Base-by-base conservation (phyloP, 179 eudicot genomes). In the Gypsophila paniculata region DNA sequence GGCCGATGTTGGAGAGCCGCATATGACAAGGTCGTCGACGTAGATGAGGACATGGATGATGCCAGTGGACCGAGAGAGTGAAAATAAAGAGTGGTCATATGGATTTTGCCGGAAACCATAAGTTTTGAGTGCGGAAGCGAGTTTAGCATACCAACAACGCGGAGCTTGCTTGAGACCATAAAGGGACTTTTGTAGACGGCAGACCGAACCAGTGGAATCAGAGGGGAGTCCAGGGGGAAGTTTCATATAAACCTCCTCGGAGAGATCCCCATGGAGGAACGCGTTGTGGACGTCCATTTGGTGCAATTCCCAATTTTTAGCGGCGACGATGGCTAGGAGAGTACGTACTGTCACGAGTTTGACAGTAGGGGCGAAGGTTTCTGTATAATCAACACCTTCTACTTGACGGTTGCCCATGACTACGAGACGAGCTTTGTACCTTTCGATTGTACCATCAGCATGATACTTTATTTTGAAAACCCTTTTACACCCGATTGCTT, bases 381-480 rank as follows among this genome's bases (percentile, higher is more conserved):
- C n/a, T 3, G 22, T 66, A 0, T 44, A 42, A 46, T 66, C 55
- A 7, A 63, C 36, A 2, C 49, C 70, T 11, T 9, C 70, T 13
- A 66, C 13, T 26, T 67, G 70, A 14, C 22, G 55, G 21, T 42
- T 46, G 15, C 18, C 36, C 34, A 4, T 9, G 25, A 6, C 13
- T 7, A 66, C 70, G 34, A 66, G 10, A 0, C 36, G 19, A 0
- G 54, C 55, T 11, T 66, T 66, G 7, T 39, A 44, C 3, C 70
- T n/a, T 36, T 66, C 55, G 0, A 25, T 14, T 1, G 39, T 68
- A 8, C 54, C 67, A 26, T 71, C 46, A 1, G 25, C 14, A 3
- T 61, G 23, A 9, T 70, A 70, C n/a, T 71, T 71, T 10, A 71
- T 42, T 0, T 44, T 42, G 19, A 39, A 60, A 3, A 71, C 25